A percentile compares a stretch with the other conserved stretches of the same genome.
Conservation (phyloP, 805 yeast species). For the Saccharomycopsis lassenensis region DNA sequence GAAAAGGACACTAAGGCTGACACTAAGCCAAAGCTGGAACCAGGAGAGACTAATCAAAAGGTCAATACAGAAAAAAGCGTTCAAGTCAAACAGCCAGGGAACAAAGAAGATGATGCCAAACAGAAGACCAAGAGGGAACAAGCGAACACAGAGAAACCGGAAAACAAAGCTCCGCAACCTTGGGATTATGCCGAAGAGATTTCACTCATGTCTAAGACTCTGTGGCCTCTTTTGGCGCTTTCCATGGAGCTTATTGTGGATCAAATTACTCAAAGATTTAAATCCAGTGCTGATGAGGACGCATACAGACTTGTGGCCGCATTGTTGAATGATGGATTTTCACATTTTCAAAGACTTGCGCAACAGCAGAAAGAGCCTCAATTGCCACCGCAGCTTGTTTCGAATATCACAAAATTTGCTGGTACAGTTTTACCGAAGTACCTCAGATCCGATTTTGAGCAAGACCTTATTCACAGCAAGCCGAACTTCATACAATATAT, state of each 20-base stretch:
- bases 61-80: too few relatives aligned
- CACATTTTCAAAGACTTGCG: conserved; percentile 77
- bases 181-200: conserved; percentile 91
- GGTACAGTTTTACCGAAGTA: conserved; percentile 87
- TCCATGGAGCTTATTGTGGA: conserved; percentile 92
- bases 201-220: conserved; percentile 88
- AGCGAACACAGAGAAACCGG: background rate
- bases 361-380: conserved; percentile 35
- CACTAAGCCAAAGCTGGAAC: background rate
- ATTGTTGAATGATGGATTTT: conserved; percentile 84
- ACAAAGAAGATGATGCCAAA: conserved; percentile 2
- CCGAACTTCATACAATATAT: conserved; percentile 87
- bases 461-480: conserved; percentile 75
- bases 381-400: conserved; percentile 85
- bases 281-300: conserved; percentile 90
- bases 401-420: conserved; percentile 79
- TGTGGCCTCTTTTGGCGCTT: conserved; percentile 85
- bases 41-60: background rate
- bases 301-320: conserved; percentile 91
- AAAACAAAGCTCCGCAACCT: conserved; percentile 38
- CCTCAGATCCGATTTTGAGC: conserved; percentile 80
- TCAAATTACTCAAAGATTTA: conserved; percentile 88
- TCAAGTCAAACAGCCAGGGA: too few relatives aligned
- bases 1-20: background rate
- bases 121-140: conserved; percentile 1